A percentile compares a stretch with the other conserved stretches of the same genome.
Evolutionary conservation across 2,329 filamentous ascomycete species (phyloP).

Genomic region (Nakataea oryzae): DNA sequence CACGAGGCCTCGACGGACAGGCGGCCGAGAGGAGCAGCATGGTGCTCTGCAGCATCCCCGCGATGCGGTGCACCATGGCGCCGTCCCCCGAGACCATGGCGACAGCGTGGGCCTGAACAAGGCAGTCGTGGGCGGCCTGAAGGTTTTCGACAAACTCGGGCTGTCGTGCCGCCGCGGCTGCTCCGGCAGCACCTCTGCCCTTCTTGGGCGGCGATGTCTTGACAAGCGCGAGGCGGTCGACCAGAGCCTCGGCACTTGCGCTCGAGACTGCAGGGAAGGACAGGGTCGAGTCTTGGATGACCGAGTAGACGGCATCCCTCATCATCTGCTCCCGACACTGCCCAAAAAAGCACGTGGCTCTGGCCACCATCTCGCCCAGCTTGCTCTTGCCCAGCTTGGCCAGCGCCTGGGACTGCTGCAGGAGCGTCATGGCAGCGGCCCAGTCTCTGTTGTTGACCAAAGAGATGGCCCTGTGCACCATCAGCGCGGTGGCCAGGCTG

Average conservation of each 20-base stretch:
- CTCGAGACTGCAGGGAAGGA: slow-evolving; percentile 64
- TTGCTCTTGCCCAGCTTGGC: slow-evolving; percentile 19
- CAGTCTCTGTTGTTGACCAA: slow-evolving; percentile 43
- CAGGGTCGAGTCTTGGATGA: slow-evolving; percentile 85
- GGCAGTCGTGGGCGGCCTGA: slow-evolving; percentile 52
- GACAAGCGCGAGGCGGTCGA: slow-evolving; percentile 22
- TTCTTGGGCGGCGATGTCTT: slow-evolving; percentile 25
- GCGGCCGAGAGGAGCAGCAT: slow-evolving; percentile 57
- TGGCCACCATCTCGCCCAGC: slow-evolving; percentile 46
- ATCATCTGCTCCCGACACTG: slow-evolving; percentile 64
- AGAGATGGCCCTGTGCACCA: slow-evolving; percentile 31
- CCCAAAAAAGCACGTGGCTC: slow-evolving; percentile 57
- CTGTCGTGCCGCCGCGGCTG: slow-evolving; percentile 12
- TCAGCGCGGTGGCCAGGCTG: slow-evolving; percentile 25
- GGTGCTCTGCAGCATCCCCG: slow-evolving; percentile 53
- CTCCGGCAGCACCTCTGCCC: slow-evolving; percentile 9
- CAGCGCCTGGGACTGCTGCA: slow-evolving; percentile 7
- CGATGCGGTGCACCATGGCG: slow-evolving; percentile 51
- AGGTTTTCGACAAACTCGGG: slow-evolving; percentile 48
- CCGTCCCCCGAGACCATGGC: slow-evolving; percentile 44
- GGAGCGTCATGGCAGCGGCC: slow-evolving; percentile 22
- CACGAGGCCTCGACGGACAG: slow-evolving; percentile 32
- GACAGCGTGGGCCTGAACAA: slow-evolving; percentile 52
- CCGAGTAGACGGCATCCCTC: slow-evolving; percentile 74
- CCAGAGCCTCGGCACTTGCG: slow-evolving; percentile 23